Evolutionary conservation across 306 rosid species (phyloP), one percentile per base, ranked within the genome.

Genomic region (apple (Malus domestica)): DNA sequence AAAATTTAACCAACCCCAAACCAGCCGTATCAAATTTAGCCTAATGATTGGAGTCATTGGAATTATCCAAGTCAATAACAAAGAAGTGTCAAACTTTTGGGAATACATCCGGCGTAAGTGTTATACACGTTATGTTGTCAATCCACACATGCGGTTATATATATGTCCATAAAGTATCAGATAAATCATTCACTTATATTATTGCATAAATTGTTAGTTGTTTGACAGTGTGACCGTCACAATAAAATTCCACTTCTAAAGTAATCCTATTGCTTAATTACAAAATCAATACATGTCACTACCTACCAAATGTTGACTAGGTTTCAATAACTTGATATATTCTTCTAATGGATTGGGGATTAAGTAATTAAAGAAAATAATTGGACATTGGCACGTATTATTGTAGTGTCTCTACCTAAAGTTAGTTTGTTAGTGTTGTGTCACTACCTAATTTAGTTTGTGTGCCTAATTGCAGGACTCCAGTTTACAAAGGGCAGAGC

Each of bases 401-500:
- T 49, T 49, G 20, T 49, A 15, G 55, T 49, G 16, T 49, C 20
- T 49, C 55, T 15, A 49, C 20, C 55, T 5, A 15, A 49, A 49
- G 45, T 40, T 40, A 40, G 45, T 40, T 40, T 40, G 45, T 9
- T 46, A 52, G 19, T 52, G n/a, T 58, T n/a, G 13, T n/a, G 13
- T 23, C 27, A 11, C 8, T 27, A 25, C 60, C 40, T 52, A 71
- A 32, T 30, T 30, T 10, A 52, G 13, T 70, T 55, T 6, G 15
- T 38, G 6, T 15, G 42, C 16, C 16, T 35, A 20, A 7, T n/a
- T 27, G 54, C 70, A 91, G 98, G 88, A 78, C 32, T 7, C 59
- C n/a, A 4, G 70, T 78, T 15, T 73, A 88, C 76, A 89, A 73
- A 76, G 98, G 97, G 70, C 80, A 74, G 63, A 70, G 89, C 68